Conservation (phyloP, 2,329 filamentous ascomycete genomes). For the Beauveria sp. region DNA sequence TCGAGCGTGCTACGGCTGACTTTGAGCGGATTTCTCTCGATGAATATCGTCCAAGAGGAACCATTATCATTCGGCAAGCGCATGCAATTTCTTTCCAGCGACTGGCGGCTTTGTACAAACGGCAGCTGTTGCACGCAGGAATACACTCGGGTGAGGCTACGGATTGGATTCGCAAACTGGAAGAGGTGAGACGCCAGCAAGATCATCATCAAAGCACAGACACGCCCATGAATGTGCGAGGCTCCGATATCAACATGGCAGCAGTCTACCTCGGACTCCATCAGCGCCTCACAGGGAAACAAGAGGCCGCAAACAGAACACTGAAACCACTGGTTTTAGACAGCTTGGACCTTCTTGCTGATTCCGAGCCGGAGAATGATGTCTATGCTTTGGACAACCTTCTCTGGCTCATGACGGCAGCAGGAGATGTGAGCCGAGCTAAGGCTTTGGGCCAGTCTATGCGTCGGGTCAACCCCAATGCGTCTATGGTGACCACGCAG, state of each 20-base stretch:
- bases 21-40: conserved; percentile 29
- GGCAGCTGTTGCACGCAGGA: conserved; percentile 23
- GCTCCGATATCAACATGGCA: conserved; percentile 34
- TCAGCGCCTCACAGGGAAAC: conserved; percentile 25
- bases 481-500: conserved; percentile 19
- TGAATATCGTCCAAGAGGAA: conserved; percentile 32
- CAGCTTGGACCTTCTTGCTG: conserved; percentile 30
- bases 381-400: conserved; percentile 34
- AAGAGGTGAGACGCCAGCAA: conserved; percentile 29
- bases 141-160: conserved; percentile 20
- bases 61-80: conserved; percentile 29
- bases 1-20: conserved; percentile 26
- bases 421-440: conserved; percentile 29
- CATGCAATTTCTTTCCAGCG: conserved; percentile 33
- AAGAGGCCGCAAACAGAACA: conserved; percentile 20
- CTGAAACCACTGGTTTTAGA: conserved; percentile 28
- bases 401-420: conserved; percentile 30
- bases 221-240: conserved; percentile 32
- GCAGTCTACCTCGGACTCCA: conserved; percentile 32
- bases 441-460: conserved; percentile 31
- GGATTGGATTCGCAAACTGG: conserved; percentile 27
- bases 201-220: conserved; percentile 29
- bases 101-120: conserved; percentile 30
- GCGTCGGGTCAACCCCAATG: conserved; percentile 25
- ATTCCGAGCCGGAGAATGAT: conserved; percentile 34